Base-by-base conservation (phyloP, 2,329 filamentous ascomycete species). In the Myriosclerotinia curreyana region DNA sequence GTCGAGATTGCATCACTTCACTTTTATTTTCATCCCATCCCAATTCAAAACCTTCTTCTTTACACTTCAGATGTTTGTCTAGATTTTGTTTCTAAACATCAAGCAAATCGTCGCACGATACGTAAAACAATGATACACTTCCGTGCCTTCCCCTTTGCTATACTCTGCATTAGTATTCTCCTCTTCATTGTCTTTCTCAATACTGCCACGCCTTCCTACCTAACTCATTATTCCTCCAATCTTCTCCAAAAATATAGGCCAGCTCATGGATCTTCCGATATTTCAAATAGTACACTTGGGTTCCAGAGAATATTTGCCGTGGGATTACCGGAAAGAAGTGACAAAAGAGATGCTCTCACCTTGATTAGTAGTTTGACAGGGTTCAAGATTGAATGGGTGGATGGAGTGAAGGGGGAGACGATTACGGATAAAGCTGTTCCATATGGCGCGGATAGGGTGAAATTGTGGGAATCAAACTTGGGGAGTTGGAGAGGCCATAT, bases 261-360 rank as follows among this genome's bases (percentile, higher is more conserved):
- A 15, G 12, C 12, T 5, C 49, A 62, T 46, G 60, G 15, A 48
- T 54, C 31, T 9, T 48, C 60, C 17, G 14, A 17, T n/a, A 31
- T 62, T 38, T 2, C 9, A 14, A 62, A 62, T 9, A 55, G 38
- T 20, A 55, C 60, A 6, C 50, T 62, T 20, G 60, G 60, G 3
- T 80, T 81, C 66, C 72, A 80, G 60, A 77, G 78, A 54, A 73
- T 82, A 36, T 79, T 80, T 62, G 77, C 79, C 31, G 74, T 83
- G 53, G 77, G 78, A 5, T 72, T 83, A 12, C 77, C 79, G 5
- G 75, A 78, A 49, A 75, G 81, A 42, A 78, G 76, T 5, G 81
- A 83, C 69, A 81, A 81, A 67, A 76, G 79, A 58, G 81, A 83
- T 74, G 78, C 77, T 3, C 72, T 83, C 22, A 72, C 76, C 1